Base-by-base conservation (phyloP, 495 filamentous ascomycete genomes). In the Chaetomium cochliodes region DNA sequence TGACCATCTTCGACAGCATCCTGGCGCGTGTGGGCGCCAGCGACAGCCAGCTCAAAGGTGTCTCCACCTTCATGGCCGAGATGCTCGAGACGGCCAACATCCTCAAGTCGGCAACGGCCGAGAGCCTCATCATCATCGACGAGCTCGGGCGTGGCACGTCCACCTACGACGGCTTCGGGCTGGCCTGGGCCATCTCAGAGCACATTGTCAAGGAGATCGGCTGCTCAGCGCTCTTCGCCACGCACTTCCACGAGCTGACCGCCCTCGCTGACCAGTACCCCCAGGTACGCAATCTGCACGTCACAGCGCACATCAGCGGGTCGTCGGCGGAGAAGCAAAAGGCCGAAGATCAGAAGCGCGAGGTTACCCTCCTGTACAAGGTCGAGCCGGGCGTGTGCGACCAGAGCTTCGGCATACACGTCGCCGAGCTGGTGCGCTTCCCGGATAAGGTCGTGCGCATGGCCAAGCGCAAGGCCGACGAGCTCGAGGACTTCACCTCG, bases 41-140 rank as follows among this genome's bases (percentile, higher is more conserved):
- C 72, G 94, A 99, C 76, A 93, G 90, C 8, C 94, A 98, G 73
- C 86, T 99, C 44, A 99, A 99, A 77, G 94, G 94, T 42, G 96
- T 99, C 9, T 96, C 92, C 47, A 99, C 94, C 0, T 99, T 99
- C 81, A 99, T 99, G 96, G 96, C 96, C 0, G 94, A 99, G 79
- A 99, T 99, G 94, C 84, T 99, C 28, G 94, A 99, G 73, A 99
- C 94, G 0, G 91, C 94, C 62, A 97, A 97, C 71, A 99, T 99
- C 66, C 89, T 99, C 72, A 98, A 98, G 78, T 93, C 90, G 5
- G 94, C 94, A 4, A 98, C 94, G 2, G 87, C 87, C 9, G 94
- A 98, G 70, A 93, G 89, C 6, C 82, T 99, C 58, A 96, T 99
- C 74, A 97, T 99, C 77, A 96, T 98, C 70, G 96, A 99, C 77